phyloP scores from a whole-genome alignment of 1,284 basidiomycete species.

The Ustilago vetiveriae region DNA sequence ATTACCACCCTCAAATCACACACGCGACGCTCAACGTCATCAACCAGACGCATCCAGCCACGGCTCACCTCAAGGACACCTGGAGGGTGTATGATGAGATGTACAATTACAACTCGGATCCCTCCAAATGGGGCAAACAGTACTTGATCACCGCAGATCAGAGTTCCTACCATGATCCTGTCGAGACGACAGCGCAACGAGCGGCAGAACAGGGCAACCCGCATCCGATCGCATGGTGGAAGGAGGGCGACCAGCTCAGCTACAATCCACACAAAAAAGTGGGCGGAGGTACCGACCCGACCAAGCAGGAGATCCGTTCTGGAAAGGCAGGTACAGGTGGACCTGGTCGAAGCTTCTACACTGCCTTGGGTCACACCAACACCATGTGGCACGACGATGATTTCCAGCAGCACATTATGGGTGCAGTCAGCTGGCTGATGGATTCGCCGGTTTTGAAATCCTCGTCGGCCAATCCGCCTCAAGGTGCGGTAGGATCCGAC shows the following conservation, averaged over 20 bases:
- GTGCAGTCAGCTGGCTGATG: conserved; percentile 54
- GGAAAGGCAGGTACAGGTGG: conserved; percentile 50
- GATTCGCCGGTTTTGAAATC: conserved; percentile 39
- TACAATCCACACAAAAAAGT: conserved; percentile 42
- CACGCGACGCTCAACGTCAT: conserved; percentile 43
- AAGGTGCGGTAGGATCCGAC: conserved; percentile 25
- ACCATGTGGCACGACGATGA: conserved; percentile 46
- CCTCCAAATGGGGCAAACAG: conserved; percentile 39
- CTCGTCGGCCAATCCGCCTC: conserved; percentile 16
- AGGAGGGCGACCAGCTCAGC: conserved; percentile 49
- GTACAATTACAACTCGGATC: conserved; percentile 57
- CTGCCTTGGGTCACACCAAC: conserved; percentile 51
- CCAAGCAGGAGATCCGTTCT: conserved; percentile 31
- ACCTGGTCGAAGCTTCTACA: conserved; percentile 52
- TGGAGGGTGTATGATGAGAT: conserved; percentile 59
- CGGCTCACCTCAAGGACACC: conserved; percentile 36
- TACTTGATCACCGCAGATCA: conserved; percentile 54
- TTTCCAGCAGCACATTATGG: conserved; percentile 52
- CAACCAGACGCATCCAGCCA: conserved; percentile 50
- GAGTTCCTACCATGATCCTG: conserved; percentile 41
- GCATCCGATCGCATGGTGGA: conserved; percentile 62
- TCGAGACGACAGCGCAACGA: conserved; percentile 30
- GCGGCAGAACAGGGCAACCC: conserved; percentile 39
- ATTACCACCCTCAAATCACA: conserved; percentile 51
- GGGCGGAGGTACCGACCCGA: conserved; percentile 52